phyloP scores from a whole-genome alignment of 2,329 filamentous ascomycete species.

The Hymenoscyphus occultus region DNA sequence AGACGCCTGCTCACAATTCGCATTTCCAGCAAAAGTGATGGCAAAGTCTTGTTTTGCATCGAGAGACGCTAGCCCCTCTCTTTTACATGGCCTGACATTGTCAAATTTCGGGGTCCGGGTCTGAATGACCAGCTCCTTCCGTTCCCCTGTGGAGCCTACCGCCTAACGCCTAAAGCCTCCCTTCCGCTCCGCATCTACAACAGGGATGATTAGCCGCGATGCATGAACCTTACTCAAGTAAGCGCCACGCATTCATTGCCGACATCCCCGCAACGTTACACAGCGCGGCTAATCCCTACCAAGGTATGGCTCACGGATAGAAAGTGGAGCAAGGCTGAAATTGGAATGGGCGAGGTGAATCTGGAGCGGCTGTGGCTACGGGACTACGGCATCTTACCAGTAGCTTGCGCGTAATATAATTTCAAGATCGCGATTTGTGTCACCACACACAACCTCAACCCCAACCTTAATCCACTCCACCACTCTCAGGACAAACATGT shows the following conservation, averaged over 20 bases:
- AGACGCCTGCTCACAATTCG: background rate
- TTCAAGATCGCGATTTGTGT: background rate
- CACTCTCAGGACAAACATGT: constrained; percentile 23
- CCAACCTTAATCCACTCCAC: constrained; percentile 3
- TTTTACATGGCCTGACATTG: background rate
- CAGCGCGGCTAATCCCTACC: constrained; percentile 1
- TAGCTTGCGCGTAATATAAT: background rate
- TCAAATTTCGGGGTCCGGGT: background rate
- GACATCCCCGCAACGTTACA: background rate
- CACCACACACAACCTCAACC: constrained; percentile 10
- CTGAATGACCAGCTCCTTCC: background rate
- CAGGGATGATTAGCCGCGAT: background rate
- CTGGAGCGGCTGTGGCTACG: too few species aligned
- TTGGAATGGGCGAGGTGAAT: background rate
- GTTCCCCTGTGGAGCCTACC: too few species aligned
- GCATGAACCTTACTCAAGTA: background rate
- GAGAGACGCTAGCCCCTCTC: background rate
- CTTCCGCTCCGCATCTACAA: background rate
- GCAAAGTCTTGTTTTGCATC: background rate
- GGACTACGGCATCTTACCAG: too few species aligned
- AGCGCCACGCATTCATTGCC: too few species aligned
- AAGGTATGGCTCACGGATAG: too few species aligned
- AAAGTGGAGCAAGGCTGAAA: background rate
- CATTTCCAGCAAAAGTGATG: background rate
- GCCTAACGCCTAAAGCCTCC: too few species aligned